Base-by-base conservation (phyloP, 2,329 filamentous ascomycete genomes). In the Amesomyces nigricolor region DNA sequence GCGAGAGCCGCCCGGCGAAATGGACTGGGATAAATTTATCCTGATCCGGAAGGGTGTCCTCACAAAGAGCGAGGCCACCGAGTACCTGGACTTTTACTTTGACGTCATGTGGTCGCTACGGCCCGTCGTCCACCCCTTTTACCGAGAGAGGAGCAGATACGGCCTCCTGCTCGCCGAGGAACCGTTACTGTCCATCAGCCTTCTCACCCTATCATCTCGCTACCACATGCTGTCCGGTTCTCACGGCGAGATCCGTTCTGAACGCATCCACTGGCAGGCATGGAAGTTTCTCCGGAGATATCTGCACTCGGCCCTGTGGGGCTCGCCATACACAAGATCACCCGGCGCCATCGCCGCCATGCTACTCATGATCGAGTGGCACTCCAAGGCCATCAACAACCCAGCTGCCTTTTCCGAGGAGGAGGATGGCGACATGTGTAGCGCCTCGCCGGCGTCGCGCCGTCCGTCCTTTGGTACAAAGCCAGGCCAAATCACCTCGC, bases 81-180 rank as follows among this genome's bases (percentile, higher is more conserved):
- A 47, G 30, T 47, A 47, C 30, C 44, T 47, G 13, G 29, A 47
- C 44, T 47, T 46, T 14, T 47, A 47, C 44, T 47, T 47, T n/a
- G 32, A 47, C n/a, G 44, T 37, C 30, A 47, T 47, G 44, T 47
- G 44, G 44, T 17, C 44, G n/a, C 14, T 37, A 4, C 44, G 44
- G 9, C 44, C 44, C 2, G 44, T 47, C n/a, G 44, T 47, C n/a
- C 44, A 47, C 44, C 30, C 44, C 13, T 47, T 37, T 19, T 47
- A 47, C 29, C 29, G 44, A 4, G 44, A 47, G 29, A 35, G 16
- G 29, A 47, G 44, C 17, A 29, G 44, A 5, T 47, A 47, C 30
- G 29, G 8, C 16, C 44, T 35, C 29, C 10, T 47, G n/a, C 29
- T 30, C n/a, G n/a, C 13, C 29, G 44, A 47, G 14, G 44, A 47